Conservation (phyloP, 2,329 filamentous ascomycete species). For the Pseudocercospora fijiensis region DNA sequence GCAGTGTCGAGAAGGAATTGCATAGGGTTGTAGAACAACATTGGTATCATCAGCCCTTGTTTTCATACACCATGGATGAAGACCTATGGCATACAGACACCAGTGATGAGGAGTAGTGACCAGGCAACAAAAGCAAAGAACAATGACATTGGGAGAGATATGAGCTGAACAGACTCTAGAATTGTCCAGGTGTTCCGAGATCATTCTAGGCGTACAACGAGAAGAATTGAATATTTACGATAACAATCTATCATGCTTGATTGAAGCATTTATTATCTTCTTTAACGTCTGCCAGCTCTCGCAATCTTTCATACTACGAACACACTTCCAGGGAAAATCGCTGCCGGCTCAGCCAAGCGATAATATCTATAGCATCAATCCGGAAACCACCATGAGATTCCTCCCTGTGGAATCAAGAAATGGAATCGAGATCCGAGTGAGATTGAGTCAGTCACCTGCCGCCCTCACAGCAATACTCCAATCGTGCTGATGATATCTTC, state of each 20-base stretch:
- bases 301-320: neutral
- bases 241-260: neutral
- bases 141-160: neutral
- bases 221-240: too few relatives aligned
- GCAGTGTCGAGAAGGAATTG: constrained; percentile 23
- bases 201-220: too few relatives aligned
- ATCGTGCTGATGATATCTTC: too few relatives aligned
- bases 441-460: too few relatives aligned
- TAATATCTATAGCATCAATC: too few relatives aligned
- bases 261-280: neutral
- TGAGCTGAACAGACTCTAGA: neutral
- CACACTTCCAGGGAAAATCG: too few relatives aligned
- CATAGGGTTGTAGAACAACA: constrained; percentile 27
- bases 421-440: neutral
- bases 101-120: constrained; percentile 38
- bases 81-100: constrained; percentile 37
- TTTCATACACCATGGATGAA: constrained; percentile 36
- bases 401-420: neutral
- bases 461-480: too few relatives aligned
- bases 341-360: neutral
- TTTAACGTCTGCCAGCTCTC: neutral
- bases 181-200: neutral
- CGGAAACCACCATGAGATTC: too few relatives aligned
- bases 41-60: constrained; percentile 32
- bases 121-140: neutral